phyloP scores from a whole-genome alignment of 2,329 filamentous ascomycete species.

The Colletotrichum kahawae region DNA sequence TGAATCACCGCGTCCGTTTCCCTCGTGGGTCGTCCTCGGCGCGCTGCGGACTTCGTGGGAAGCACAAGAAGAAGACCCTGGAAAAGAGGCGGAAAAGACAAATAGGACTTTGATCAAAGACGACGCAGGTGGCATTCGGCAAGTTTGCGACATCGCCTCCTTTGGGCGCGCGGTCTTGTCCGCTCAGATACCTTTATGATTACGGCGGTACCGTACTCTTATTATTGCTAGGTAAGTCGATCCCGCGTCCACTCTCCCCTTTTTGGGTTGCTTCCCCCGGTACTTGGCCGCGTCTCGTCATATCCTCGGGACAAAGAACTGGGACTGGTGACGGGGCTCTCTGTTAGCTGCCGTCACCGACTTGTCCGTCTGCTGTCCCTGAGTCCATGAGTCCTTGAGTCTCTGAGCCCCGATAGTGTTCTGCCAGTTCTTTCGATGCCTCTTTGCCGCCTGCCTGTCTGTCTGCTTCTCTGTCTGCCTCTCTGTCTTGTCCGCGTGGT shows the following conservation, averaged over 20 bases:
- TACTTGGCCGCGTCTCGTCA: slow-evolving; percentile 15
- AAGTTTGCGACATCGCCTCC: not conserved
- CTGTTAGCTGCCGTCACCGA: slow-evolving; percentile 1
- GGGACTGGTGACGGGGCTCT: not conserved
- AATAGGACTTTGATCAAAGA: not conserved
- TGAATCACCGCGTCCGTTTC: not conserved
- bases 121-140: not conserved
- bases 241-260: not conserved
- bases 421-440: not conserved
- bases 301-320: slow-evolving; percentile 15
- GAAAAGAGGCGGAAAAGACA: not conserved
- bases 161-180: not conserved
- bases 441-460: not conserved
- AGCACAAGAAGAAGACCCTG: not conserved
- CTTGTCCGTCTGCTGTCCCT: not conserved
- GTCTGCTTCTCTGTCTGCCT: not conserved
- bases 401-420: not conserved
- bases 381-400: not conserved
- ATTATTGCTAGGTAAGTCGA: not conserved
- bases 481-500: not conserved
- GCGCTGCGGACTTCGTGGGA: not conserved
- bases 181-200: not conserved
- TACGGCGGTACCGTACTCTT: not conserved
- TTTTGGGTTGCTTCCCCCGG: slow-evolving; percentile 8
- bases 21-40: not conserved